These are phyloP conservation scores for Fusarium equiseti DNA, from an alignment of 2,329 filamentous ascomycete species.

Conservation along the genomic window DNA sequence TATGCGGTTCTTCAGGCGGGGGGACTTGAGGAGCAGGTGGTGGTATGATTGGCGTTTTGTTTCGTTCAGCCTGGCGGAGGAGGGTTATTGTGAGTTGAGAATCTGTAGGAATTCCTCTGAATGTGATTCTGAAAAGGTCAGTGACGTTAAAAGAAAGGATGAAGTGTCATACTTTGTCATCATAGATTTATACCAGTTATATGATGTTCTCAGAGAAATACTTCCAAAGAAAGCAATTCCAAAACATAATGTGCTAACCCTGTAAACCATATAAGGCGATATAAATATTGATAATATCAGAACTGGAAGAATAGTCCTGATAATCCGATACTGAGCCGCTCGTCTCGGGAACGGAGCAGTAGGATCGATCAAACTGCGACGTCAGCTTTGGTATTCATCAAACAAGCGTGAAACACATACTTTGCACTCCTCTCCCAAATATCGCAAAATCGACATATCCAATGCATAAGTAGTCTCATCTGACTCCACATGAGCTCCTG, in stretches of 20 bases:
- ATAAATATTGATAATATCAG: neutral
- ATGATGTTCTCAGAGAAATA: neutral
- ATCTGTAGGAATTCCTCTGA: slow-evolving; percentile 84
- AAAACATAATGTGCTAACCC: neutral
- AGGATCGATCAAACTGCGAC: slow-evolving; percentile 61
- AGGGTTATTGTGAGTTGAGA: slow-evolving; percentile 82
- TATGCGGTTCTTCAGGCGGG: neutral
- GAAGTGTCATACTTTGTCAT: slow-evolving; percentile 68
- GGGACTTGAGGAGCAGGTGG: slow-evolving; percentile 36
- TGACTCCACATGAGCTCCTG: slow-evolving; percentile 80
- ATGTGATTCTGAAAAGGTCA: slow-evolving; percentile 73
- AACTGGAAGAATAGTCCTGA: neutral
- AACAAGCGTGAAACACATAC: neutral
- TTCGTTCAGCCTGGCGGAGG: slow-evolving; percentile 80
- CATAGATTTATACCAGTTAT: neutral
- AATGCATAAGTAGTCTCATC: slow-evolving; percentile 76
- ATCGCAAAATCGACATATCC: slow-evolving; percentile 55
- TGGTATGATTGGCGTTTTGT: slow-evolving; percentile 77
- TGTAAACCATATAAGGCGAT: slow-evolving; percentile 1
- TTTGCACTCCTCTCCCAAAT: slow-evolving; percentile 60
- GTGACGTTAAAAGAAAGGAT: slow-evolving; percentile 43
- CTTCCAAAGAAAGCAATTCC: slow-evolving; percentile 16
- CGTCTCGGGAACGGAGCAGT: slow-evolving; percentile 70
- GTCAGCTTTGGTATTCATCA: neutral
- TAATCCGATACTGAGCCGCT: slow-evolving; percentile 58